Base-by-base conservation (phyloP, 2,329 filamentous ascomycete species). In the Plenodomus biglobosus region DNA sequence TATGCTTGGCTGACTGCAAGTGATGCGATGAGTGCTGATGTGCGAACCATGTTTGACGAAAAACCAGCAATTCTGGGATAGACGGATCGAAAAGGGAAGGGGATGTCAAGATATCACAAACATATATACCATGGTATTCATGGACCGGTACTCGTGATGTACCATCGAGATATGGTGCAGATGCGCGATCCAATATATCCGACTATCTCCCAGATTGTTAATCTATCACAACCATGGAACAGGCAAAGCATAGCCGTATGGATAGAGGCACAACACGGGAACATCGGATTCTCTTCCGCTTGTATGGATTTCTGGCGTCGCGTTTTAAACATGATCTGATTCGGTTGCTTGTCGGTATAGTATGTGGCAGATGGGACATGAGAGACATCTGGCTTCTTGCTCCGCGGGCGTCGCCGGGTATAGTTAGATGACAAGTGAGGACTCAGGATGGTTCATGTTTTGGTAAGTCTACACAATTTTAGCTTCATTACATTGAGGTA, bases 171-270 rank as follows among this genome's bases (percentile, higher is more conserved):
- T 37, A 20, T 42, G 40, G 43, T 44, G 42, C 24, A 40, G 34
- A 38, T 50, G 48, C 58, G 40, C 37, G 24, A 52, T 32, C 36
- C 51, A 58, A 61, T 62, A 50, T 62, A 62, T 49, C 53, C 52
- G 41, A 44, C 50, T 38, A 35, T 40, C 36, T 41, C 22, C 46
- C 49, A 62, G 51, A 62, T 55, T 57, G 46, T 41, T 48, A 54
- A 53, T 58, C 15, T 54, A 53, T 47, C 38, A 44, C 20, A 34
- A 42, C 10, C 17, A 38, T 7, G 34, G n/a, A 1, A 45, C 37
- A 11, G 35, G 27, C 44, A 40, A 52, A 36, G 38, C 39, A 21
- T 27, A 30, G n/a, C 38, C 36, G 40, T 42, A 36, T 39, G 32
- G 41, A 21, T 44, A 22, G 37, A 45, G 36, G 27, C 15, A 34